phyloP scores from a whole-genome alignment of 768 basidiomycete species.

The Xerocomellus intermedius region DNA sequence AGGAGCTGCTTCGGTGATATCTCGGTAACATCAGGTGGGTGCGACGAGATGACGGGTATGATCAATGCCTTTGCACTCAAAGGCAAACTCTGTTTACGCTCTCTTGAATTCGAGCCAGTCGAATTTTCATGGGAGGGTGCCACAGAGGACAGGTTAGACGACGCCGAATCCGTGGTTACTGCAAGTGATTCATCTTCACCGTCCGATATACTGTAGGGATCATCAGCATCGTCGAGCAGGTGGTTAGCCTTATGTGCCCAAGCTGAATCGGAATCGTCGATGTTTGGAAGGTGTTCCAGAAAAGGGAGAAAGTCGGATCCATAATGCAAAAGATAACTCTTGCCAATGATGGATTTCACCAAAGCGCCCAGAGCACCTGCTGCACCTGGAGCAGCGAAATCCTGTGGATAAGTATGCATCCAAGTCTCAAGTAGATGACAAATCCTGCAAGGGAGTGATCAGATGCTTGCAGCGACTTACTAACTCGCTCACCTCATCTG shows the following conservation, averaged over 20 bases:
- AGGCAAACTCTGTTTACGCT: conserved; percentile 71
- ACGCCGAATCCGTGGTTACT: conserved; percentile 34
- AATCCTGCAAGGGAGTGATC: conserved; percentile 47
- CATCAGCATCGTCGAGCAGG: conserved; percentile 60
- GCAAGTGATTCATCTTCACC: conserved; percentile 45
- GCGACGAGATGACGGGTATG: conserved; percentile 30
- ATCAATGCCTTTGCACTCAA: conserved; percentile 46
- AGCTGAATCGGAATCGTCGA: conserved; percentile 64
- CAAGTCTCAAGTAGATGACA: conserved; percentile 77
- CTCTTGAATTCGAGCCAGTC: conserved; percentile 38
- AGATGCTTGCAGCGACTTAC: conserved; percentile 2
- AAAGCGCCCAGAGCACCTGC: conserved; percentile 70
- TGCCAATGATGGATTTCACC: conserved; percentile 74
- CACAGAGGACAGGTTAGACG: conserved; percentile 23
- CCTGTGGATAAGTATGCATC: conserved; percentile 72
- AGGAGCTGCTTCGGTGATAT: conserved; percentile 55
- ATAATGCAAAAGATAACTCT: conserved; percentile 82
- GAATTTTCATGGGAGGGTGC: conserved; percentile 23
- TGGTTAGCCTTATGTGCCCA: conserved; percentile 76
- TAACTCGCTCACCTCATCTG: conserved; percentile 67
- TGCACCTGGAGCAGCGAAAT: conserved; percentile 78
- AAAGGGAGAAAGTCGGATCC: conserved; percentile 83
- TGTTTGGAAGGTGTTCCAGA: conserved; percentile 59
- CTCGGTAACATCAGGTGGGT: conserved; percentile 36
- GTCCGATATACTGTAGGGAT: conserved; percentile 51